Evolutionary conservation across 352 stramenopile species (phyloP).

Genomic region (Globisporangium uncinulatum): DNA sequence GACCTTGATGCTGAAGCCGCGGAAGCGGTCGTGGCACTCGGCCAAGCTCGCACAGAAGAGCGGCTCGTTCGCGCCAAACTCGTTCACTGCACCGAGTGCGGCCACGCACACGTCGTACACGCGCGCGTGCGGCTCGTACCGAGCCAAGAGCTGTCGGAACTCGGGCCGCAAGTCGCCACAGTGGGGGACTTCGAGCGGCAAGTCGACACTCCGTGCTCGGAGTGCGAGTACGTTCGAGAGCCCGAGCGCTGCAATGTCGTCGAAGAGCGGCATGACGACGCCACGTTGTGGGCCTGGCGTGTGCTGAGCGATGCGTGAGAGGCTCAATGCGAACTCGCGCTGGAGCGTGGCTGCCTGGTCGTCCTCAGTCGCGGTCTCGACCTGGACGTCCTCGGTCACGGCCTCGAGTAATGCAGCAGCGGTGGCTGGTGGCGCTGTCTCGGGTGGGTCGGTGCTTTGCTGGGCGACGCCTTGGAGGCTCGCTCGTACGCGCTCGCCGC

Average conservation of each 20-base stretch:
- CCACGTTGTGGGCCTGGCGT: conserved; percentile 25
- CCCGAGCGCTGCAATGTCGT: conserved; percentile 50
- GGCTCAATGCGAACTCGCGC: conserved; percentile 12
- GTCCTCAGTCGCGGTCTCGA: too few relatives aligned
- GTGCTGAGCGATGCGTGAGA: conserved; percentile 16
- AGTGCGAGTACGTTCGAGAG: conserved; percentile 61
- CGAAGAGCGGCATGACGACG: conserved; percentile 60
- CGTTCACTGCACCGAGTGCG: conserved; percentile 23
- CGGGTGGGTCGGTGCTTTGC: too few relatives aligned
- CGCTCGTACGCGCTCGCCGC: too few relatives aligned
- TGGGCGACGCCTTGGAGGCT: too few relatives aligned
- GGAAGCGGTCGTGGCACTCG: conserved; percentile 41
- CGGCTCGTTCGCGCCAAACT: conserved; percentile 15
- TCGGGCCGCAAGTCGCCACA: conserved; percentile 51
- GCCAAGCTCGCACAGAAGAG: conserved; percentile 48
- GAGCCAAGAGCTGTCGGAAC: conserved; percentile 29
- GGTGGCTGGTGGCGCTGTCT: too few relatives aligned
- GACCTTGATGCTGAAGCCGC: conserved; percentile 64
- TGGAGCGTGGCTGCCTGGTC: conserved; percentile 2
- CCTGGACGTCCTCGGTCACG: too few relatives aligned
- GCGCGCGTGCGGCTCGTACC: conserved; percentile 34
- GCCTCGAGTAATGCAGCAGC: too few relatives aligned
- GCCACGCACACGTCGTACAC: conserved; percentile 63
- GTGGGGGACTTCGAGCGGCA: conserved; percentile 65
- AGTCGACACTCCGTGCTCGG: conserved; percentile 36